Evolutionary conservation across 2,329 filamentous ascomycete species (phyloP).

Genomic region (Arthroderma sp.): DNA sequence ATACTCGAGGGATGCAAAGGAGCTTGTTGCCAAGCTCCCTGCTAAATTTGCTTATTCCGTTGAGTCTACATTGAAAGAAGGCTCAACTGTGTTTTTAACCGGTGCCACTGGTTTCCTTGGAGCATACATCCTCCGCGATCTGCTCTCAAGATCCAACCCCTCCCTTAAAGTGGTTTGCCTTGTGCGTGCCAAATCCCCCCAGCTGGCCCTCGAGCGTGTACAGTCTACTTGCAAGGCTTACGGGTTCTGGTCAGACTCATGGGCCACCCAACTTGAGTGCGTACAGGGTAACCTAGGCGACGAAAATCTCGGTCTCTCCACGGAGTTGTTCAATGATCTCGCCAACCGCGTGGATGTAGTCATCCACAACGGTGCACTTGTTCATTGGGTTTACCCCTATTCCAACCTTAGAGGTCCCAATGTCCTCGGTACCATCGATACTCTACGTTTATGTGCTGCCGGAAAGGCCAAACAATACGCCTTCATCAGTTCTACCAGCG

Average conservation of each 20-base stretch:
- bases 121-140: slow-evolving; percentile 62
- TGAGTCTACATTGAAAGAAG: slow-evolving; percentile 25
- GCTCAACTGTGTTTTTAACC: slow-evolving; percentile 62
- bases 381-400: slow-evolving; percentile 74
- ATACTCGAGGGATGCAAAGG: slow-evolving; percentile 41
- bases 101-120: slow-evolving; percentile 86
- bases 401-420: slow-evolving; percentile 59
- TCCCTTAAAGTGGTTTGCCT: slow-evolving; percentile 58
- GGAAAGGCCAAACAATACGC: slow-evolving; percentile 68
- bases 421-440: slow-evolving; percentile 68
- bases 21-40: slow-evolving; percentile 41
- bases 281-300: slow-evolving; percentile 64
- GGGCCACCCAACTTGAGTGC: slow-evolving; percentile 46
- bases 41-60: slow-evolving; percentile 26
- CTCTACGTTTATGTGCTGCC: slow-evolving; percentile 60
- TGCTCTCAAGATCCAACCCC: slow-evolving; percentile 50
- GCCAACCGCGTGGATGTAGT: slow-evolving; percentile 56
- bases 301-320: slow-evolving; percentile 59
- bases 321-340: slow-evolving; percentile 53
- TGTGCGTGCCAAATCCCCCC: slow-evolving; percentile 55
- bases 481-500: slow-evolving; percentile 72
- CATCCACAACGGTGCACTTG: slow-evolving; percentile 69
- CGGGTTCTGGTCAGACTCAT: slow-evolving; percentile 58
- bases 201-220: slow-evolving; percentile 53
- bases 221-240: slow-evolving; percentile 60